These are phyloP conservation scores for Camellia japonica DNA, from an alignment of 148 eudicot genomes.

Conservation along the genomic window DNA sequence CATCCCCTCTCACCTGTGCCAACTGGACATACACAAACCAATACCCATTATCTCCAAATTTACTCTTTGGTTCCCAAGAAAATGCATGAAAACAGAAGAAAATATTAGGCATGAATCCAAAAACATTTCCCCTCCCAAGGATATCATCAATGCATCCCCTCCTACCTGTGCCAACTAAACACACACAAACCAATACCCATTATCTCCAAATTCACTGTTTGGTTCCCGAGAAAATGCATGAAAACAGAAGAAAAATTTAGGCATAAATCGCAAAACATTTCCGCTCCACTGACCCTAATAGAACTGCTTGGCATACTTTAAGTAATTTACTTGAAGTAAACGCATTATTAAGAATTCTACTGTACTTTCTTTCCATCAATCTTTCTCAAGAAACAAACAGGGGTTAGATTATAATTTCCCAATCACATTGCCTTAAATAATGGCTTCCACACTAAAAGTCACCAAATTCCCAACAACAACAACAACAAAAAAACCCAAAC, in stretches of 20 bases:
- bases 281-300: neutral
- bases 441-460: neutral
- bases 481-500: neutral
- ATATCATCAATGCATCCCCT: conserved; percentile 66
- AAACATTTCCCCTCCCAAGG: conserved; percentile 27
- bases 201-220: neutral
- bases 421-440: conserved; percentile 10
- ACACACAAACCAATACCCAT: neutral
- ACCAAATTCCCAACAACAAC: neutral
- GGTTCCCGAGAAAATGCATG: conserved; percentile 11
- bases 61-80: conserved; percentile 10
- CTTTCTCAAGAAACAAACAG: neutral
- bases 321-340: neutral
- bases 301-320: neutral
- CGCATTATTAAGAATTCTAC: neutral
- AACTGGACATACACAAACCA: conserved; percentile 36
- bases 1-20: conserved; percentile 50
- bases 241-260: neutral
- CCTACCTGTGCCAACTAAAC: conserved; percentile 52
- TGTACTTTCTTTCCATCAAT: neutral
- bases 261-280: neutral
- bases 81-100: neutral
- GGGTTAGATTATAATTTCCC: neutral
- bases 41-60: neutral
- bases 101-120: neutral